Conservation (phyloP, 2,329 filamentous ascomycete species). For the Sclerotinia borealis region DNA sequence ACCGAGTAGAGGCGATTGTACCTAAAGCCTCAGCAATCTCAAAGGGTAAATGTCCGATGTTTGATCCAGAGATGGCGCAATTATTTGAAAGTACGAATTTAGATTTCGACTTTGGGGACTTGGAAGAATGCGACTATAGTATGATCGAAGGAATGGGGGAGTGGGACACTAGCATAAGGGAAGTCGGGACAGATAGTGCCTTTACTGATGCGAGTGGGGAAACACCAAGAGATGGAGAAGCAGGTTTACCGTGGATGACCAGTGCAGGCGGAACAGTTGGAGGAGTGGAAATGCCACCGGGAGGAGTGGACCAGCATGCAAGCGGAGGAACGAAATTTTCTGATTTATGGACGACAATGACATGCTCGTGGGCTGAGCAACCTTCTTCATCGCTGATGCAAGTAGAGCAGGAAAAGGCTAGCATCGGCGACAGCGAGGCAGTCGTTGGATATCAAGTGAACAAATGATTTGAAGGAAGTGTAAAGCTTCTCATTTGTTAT, state of each 20-base stretch:
- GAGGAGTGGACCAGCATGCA: background rate
- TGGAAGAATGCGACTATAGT: background rate
- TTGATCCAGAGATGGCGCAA: background rate
- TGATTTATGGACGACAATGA: constrained; percentile 31
- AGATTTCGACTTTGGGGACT: constrained; percentile 18
- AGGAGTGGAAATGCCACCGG: background rate
- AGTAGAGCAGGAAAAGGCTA: too few relatives aligned
- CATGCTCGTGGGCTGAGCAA: constrained; percentile 22
- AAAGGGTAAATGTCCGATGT: constrained; percentile 3
- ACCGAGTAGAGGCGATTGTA: background rate
- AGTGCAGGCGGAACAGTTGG: background rate
- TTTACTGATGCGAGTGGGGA: background rate
- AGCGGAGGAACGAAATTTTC: constrained; percentile 13
- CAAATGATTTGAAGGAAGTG: background rate
- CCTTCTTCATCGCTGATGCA: background rate
- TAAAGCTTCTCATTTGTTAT: background rate
- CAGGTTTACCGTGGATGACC: fast-evolving
- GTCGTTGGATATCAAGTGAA: background rate
- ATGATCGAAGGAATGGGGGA: background rate
- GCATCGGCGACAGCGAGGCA: too few relatives aligned
- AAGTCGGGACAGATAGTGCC: too few relatives aligned
- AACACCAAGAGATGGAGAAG: background rate
- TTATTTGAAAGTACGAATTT: background rate
- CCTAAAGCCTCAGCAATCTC: background rate
- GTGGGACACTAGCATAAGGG: background rate